phyloP scores from a whole-genome alignment of 2,329 filamentous ascomycete genomes.

The Leptographium lundbergii region DNA sequence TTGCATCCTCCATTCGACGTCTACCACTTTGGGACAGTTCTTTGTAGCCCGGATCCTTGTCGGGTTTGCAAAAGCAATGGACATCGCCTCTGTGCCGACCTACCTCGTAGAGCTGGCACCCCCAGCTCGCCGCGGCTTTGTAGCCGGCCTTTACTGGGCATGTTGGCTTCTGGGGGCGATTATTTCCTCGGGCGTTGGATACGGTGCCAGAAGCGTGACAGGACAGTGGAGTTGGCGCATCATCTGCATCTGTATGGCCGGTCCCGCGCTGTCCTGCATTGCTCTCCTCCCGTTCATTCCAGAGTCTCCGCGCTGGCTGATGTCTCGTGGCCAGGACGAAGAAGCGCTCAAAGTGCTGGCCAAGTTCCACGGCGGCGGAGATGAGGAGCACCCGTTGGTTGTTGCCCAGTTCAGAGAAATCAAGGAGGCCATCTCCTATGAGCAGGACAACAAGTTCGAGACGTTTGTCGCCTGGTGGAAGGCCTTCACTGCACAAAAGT shows the following conservation, averaged over 20 bases:
- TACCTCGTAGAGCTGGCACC: constrained; percentile 16
- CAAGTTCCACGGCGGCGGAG: constrained; percentile 38
- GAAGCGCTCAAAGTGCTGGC: constrained; percentile 32
- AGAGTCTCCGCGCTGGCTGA: constrained; percentile 34
- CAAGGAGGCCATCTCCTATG: constrained; percentile 15
- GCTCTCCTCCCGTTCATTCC: constrained; percentile 32
- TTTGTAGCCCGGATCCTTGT: constrained; percentile 16
- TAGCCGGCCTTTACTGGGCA: constrained; percentile 33
- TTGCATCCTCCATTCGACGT: constrained; percentile 13
- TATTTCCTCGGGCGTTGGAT: constrained; percentile 30
- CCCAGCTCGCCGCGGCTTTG: constrained; percentile 28
- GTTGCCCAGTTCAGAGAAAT: constrained; percentile 12
- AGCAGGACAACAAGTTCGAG: constrained; percentile 7
- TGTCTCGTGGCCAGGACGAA: constrained; percentile 28
- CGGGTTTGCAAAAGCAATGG: constrained; percentile 16
- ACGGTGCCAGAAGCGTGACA: constrained; percentile 24
- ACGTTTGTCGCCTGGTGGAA: constrained; percentile 1
- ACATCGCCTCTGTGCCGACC: constrained; percentile 16
- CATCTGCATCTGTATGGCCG: constrained; percentile 6
- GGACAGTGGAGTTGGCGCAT: constrained; percentile 31
- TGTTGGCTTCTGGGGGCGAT: constrained; percentile 36
- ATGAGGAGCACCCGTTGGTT: constrained; percentile 19
- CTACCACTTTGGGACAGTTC: constrained; percentile 11
- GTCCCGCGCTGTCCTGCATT: constrained; percentile 26
- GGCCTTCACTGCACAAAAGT: not conserved